Evolutionary conservation across 192 early-diverging fungal genomes (phyloP), one percentile per base, ranked within the genome.

Genomic region (Backusella psychrophila): DNA sequence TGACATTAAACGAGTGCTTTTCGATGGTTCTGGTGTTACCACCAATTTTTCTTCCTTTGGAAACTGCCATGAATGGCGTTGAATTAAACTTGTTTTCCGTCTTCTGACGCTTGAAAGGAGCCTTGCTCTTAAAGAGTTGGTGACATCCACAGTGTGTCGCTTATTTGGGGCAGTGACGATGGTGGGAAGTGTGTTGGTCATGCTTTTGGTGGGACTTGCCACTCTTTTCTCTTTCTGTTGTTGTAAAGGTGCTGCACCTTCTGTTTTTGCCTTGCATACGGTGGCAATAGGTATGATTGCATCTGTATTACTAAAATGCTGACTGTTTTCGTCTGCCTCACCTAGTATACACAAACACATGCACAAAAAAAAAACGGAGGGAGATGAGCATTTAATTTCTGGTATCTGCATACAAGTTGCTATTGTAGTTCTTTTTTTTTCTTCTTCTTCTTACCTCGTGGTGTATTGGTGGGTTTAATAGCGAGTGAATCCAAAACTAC

Each of bases 231-330:
- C 53, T 59, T 59, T 59, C n/a, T 53, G 19, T 23, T 59, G 53
- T 26, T 59, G 23, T 63, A n/a, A 63, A 9, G 56, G 23, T 63
- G 12, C 21, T 63, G 56, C 56, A 63, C 0, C 56, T 63, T 63
- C 56, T 63, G 21, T 63, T 63, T 63, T 63, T 63, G 56, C 56
- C 23, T 63, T 63, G 56, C 56, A 63, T 63, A 63, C 8, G 56
- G 56, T 63, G 56, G 56, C 56, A 63, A 63, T 63, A 63, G 56
- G 56, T 63, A 63, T 63, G 26, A 23, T 63, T 29, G 56, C 56
- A 63, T 63, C 56, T 29, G 2, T 63, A 63, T 29, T 63, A 63
- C 56, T 63, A 63, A 63, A 63, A 63, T 63, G 56, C 56, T 63
- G 56, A 63, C 26, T 14, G 23, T 29, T 63, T 63, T 29, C 56